Conservation (phyloP, 2,329 filamentous ascomycete species). For the Aspergillus pseudotamarii region DNA sequence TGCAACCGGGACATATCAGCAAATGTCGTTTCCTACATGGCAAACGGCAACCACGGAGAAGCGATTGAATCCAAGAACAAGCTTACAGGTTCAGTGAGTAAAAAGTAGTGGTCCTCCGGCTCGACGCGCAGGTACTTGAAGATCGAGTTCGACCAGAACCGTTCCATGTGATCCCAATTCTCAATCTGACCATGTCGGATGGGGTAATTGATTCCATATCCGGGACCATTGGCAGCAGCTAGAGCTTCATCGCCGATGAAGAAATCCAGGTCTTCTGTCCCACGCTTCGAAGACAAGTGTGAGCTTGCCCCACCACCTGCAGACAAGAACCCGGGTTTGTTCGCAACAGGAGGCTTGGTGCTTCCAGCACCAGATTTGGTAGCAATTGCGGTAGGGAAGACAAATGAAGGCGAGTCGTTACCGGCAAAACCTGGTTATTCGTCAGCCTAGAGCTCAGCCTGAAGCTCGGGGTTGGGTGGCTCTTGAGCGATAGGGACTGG, state of each 20-base stretch:
- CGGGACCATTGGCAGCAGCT: constrained; percentile 78
- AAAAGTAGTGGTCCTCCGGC: constrained; percentile 97
- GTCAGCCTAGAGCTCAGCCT: constrained; percentile 37
- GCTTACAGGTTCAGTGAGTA: constrained; percentile 91
- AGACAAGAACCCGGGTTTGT: constrained; percentile 93
- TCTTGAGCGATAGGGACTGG: background rate
- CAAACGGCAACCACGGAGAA: background rate
- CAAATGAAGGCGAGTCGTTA: constrained; percentile 98
- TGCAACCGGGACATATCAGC: background rate
- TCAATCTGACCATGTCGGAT: constrained; percentile 98
- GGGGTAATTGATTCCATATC: constrained; percentile 95
- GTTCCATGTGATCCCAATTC: constrained; percentile 99
- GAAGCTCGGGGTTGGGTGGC: constrained; percentile 11
- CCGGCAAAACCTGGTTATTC: constrained; percentile 80
- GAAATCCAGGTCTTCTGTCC: constrained; percentile 96
- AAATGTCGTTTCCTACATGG: background rate
- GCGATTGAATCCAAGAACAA: background rate
- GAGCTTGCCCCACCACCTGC: constrained; percentile 82
- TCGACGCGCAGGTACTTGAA: constrained; percentile 99
- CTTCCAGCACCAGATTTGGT: constrained; percentile 77
- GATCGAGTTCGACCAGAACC: constrained; percentile 99
- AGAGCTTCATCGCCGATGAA: constrained; percentile 98
- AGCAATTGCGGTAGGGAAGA: constrained; percentile 97
- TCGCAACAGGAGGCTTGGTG: constrained; percentile 82
- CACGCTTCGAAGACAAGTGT: constrained; percentile 86